Conservation (phyloP, 768 basidiomycete species). For the Mrakia hoshinonis region DNA sequence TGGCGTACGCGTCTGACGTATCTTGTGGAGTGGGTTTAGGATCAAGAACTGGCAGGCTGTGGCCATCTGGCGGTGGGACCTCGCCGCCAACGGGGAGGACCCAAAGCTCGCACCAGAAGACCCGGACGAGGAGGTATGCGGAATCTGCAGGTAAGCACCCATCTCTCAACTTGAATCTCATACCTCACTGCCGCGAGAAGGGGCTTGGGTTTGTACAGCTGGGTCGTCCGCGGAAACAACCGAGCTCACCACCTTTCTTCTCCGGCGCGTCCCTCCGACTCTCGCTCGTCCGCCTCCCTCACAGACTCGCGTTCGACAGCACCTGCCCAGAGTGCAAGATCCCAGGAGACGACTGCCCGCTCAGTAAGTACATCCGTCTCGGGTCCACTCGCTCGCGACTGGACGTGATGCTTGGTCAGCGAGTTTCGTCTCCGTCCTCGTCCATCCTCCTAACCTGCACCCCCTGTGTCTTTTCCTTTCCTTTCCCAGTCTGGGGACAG, state of each 20-base stretch:
- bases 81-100: constrained; percentile 38
- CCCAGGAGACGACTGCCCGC: constrained; percentile 89
- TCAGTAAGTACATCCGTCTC: constrained; percentile 53
- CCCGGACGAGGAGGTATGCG: constrained; percentile 34
- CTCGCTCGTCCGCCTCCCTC: too few relatives aligned
- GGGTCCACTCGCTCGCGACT: too few relatives aligned
- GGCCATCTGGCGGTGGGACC: constrained; percentile 80
- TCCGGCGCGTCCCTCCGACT: constrained; percentile 49
- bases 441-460: too few relatives aligned
- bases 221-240: too few relatives aligned
- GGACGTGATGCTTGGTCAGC: too few relatives aligned
- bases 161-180: too few relatives aligned
- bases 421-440: too few relatives aligned
- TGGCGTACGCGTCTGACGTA: too few relatives aligned
- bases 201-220: too few relatives aligned
- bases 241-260: constrained; percentile 47
- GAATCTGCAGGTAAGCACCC: constrained; percentile 24
- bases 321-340: constrained; percentile 94
- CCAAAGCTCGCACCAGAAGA: constrained; percentile 46
- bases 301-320: constrained; percentile 69
- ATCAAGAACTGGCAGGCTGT: constrained; percentile 82
- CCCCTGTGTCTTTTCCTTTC: constrained; percentile 13
- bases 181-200: too few relatives aligned
- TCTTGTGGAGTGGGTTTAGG: too few relatives aligned
- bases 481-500: constrained; percentile 78